Percentiles rank a stretch among this genome's conserved stretches.
Conservation (phyloP, 129 eudicot genomes). For the Chrysanthemum seticuspe region DNA sequence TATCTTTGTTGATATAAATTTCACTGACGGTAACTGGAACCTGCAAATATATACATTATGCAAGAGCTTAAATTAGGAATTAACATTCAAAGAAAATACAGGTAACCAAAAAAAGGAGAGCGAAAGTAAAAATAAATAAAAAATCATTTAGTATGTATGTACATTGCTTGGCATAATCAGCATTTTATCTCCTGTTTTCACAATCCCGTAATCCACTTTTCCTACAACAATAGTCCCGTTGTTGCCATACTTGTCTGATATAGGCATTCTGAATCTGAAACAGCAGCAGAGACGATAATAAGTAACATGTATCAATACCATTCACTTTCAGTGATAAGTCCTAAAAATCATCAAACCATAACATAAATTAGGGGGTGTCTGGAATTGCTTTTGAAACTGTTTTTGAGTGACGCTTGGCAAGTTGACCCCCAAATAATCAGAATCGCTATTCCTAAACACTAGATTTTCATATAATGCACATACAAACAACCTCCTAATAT, state of each 20-base stretch:
- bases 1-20: slow-evolving; percentile 61
- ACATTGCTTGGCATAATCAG: slow-evolving; percentile 68
- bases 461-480: no score
- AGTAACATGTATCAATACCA: no score
- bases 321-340: no score
- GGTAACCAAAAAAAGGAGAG: not conserved
- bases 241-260: slow-evolving; percentile 80
- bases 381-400: no score
- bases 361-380: no score
- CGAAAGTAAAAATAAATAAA: not conserved
- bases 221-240: slow-evolving; percentile 95
- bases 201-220: slow-evolving; percentile 73
- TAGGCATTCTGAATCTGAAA: slow-evolving; percentile 55
- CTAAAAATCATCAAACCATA: not conserved
- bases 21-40: slow-evolving; percentile 75
- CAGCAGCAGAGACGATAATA: no score
- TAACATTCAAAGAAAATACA: not conserved
- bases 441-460: not conserved
- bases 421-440: no score
- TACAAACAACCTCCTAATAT: no score
- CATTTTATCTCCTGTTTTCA: slow-evolving; percentile 66
- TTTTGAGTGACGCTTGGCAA: no score
- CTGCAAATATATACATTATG: slow-evolving; percentile 22
- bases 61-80: no score
- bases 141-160: not conserved